Conservation (phyloP, 768 basidiomycete genomes). For the Epithele typhae region DNA sequence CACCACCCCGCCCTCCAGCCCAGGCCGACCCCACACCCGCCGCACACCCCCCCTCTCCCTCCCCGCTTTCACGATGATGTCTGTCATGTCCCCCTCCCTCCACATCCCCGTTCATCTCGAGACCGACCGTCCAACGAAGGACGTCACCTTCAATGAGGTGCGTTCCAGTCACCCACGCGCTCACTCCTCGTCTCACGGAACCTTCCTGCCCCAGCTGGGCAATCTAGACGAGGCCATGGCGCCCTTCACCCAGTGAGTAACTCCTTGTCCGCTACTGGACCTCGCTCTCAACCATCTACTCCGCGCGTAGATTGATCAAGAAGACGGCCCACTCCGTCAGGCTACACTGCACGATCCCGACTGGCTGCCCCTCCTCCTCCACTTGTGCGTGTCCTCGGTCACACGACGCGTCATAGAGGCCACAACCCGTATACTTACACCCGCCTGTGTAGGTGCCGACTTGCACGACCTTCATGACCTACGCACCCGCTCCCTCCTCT, state of each 20-base stretch:
- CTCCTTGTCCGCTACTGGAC: background rate
- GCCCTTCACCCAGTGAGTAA: slow-evolving; percentile 55
- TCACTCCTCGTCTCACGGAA: slow-evolving; percentile 7
- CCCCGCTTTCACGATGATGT: slow-evolving; percentile 24
- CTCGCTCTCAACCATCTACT: slow-evolving; percentile 1
- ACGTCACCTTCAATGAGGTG: slow-evolving; percentile 36
- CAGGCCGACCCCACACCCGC: slow-evolving; percentile 4
- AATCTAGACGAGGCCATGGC: slow-evolving; percentile 53
- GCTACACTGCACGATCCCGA: slow-evolving; percentile 64
- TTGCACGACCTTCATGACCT: slow-evolving; percentile 67
- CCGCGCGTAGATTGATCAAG: slow-evolving; percentile 39
- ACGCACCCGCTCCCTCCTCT: slow-evolving; percentile 54
- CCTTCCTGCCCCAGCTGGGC: slow-evolving; percentile 36
- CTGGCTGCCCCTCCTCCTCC: slow-evolving; percentile 54
- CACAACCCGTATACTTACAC: slow-evolving; percentile 1
- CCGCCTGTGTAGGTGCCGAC: slow-evolving; percentile 43
- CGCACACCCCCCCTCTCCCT: slow-evolving; percentile 4
- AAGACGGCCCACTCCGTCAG: slow-evolving; percentile 46
- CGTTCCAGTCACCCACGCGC: background rate
- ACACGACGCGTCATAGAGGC: slow-evolving; percentile 8
- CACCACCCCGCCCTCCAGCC: slow-evolving; percentile 10
- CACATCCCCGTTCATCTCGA: slow-evolving; percentile 24
- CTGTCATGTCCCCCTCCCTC: slow-evolving; percentile 24
- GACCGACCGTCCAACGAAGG: slow-evolving; percentile 14
- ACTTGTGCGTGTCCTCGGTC: slow-evolving; percentile 41